These are phyloP conservation scores for Alternaria arbusti DNA, from an alignment of 2,329 filamentous ascomycete species.

Conservation along the genomic window DNA sequence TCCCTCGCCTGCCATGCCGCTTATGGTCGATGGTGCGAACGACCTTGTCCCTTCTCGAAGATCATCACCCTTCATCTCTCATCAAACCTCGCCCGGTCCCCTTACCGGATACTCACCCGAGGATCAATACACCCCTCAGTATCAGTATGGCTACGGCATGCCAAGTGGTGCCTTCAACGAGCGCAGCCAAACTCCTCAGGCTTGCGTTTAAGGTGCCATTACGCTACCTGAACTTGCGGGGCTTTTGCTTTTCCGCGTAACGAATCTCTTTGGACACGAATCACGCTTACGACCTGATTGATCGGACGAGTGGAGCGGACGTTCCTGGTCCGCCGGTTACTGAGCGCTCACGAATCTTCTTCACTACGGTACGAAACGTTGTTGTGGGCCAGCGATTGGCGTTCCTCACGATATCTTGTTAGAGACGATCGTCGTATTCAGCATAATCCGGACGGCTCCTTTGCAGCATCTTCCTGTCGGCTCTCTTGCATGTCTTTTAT, in stretches of 20 bases:
- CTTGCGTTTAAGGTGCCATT: conserved; percentile 38
- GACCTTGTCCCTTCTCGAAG: conserved; percentile 39
- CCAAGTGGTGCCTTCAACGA: conserved; percentile 55
- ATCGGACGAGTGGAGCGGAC: conserved; percentile 46
- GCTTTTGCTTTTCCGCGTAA: conserved; percentile 23
- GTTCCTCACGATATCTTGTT: conserved; percentile 22
- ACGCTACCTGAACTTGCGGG: conserved; percentile 12
- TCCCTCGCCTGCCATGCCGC: conserved; percentile 42
- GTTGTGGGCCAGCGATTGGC: conserved; percentile 30
- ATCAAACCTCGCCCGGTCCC: conserved; percentile 53
- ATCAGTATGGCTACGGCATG: conserved; percentile 50
- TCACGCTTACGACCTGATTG: conserved; percentile 42
- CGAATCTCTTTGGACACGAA: conserved; percentile 48
- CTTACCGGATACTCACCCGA: conserved; percentile 49
- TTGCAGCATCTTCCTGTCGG: conserved; percentile 44
- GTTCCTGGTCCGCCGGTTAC: conserved; percentile 25
- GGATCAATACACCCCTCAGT: conserved; percentile 50
- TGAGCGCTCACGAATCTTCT: conserved; percentile 45
- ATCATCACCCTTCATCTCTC: conserved; percentile 45
- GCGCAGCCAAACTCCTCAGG: conserved; percentile 53
- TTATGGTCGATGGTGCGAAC: conserved; percentile 49
- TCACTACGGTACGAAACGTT: conserved; percentile 39
- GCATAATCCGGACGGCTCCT: conserved; percentile 37
- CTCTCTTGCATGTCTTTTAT: conserved; percentile 41
- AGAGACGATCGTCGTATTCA: conserved; percentile 24